Evolutionary conservation across 192 early-diverging fungal species (phyloP).

Genomic region (Paraglomus brasilianum): DNA sequence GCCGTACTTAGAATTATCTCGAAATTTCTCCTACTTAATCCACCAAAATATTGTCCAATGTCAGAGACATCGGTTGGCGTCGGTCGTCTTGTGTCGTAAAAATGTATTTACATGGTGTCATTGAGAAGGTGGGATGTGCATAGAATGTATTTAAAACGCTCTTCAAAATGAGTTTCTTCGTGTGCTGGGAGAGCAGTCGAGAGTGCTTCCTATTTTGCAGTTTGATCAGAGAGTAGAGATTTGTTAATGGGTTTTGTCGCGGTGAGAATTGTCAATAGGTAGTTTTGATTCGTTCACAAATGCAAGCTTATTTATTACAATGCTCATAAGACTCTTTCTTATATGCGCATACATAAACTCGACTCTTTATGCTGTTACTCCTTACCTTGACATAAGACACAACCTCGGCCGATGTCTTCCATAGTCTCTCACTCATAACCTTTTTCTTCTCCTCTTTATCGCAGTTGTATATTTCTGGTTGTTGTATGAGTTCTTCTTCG

Average conservation of each 20-base stretch:
- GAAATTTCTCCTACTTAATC: slow-evolving; percentile 19
- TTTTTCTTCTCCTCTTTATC: neutral
- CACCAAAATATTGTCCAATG: slow-evolving; percentile 22
- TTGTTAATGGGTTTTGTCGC: neutral
- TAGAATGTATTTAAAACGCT: slow-evolving; percentile 59
- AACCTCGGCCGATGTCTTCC: neutral
- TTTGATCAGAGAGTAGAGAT: neutral
- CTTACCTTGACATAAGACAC: slow-evolving; percentile 5
- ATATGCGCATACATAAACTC: too few relatives aligned
- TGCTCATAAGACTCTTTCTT: too few relatives aligned
- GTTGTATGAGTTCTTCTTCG: slow-evolving; percentile 31
- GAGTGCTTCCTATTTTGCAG: slow-evolving; percentile 45
- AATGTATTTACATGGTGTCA: slow-evolving; percentile 41
- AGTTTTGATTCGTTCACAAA: too few relatives aligned
- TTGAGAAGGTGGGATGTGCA: slow-evolving; percentile 57
- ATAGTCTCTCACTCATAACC: neutral
- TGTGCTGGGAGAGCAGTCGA: slow-evolving; percentile 44
- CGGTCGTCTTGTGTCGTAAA: slow-evolving; percentile 42
- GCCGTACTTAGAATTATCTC: slow-evolving; percentile 25
- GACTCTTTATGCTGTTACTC: too few relatives aligned
- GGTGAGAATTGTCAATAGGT: neutral
- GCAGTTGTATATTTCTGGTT: slow-evolving; percentile 15
- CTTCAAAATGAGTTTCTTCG: slow-evolving; percentile 57
- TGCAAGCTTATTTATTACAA: neutral
- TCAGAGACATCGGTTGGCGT: slow-evolving; percentile 30